Evolutionary conservation across 192 early-diverging fungal species (phyloP).

Genomic region (Coemansia erecta): DNA sequence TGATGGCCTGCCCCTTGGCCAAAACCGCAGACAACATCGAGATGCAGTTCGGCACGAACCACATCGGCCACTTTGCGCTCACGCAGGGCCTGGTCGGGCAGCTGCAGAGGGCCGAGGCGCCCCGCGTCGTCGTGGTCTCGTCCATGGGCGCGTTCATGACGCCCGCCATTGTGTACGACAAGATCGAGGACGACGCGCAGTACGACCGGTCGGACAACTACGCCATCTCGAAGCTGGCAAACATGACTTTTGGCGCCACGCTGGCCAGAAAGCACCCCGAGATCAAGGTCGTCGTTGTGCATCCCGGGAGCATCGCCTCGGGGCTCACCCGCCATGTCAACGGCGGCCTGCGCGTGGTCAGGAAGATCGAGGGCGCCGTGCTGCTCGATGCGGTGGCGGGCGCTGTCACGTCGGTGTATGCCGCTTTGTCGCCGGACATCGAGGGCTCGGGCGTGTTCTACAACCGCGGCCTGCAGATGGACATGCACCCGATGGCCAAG

Average conservation of each 20-base stretch:
- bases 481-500: too few relatives aligned
- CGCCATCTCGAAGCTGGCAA: slow-evolving; percentile 44
- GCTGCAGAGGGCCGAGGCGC: slow-evolving; percentile 17
- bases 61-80: slow-evolving; percentile 56
- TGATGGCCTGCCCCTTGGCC: slow-evolving; percentile 59
- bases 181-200: slow-evolving; percentile 8
- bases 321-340: too few relatives aligned
- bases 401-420: too few relatives aligned
- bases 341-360: too few relatives aligned
- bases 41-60: slow-evolving; percentile 65
- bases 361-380: too few relatives aligned
- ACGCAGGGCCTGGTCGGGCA: slow-evolving; percentile 28
- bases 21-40: slow-evolving; percentile 64
- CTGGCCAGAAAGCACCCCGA: slow-evolving; percentile 35
- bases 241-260: slow-evolving; percentile 30
- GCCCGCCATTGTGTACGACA: slow-evolving; percentile 18
- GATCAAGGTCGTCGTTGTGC: slow-evolving; percentile 16
- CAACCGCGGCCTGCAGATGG: too few relatives aligned
- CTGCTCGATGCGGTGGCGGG: too few relatives aligned
- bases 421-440: too few relatives aligned
- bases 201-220: slow-evolving; percentile 33
- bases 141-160: slow-evolving; percentile 40
- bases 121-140: slow-evolving; percentile 33
- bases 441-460: too few relatives aligned
- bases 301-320: slow-evolving; percentile 19